phyloP scores from a whole-genome alignment of 208 protist genomes.

The Tritrichomonas musculus region DNA sequence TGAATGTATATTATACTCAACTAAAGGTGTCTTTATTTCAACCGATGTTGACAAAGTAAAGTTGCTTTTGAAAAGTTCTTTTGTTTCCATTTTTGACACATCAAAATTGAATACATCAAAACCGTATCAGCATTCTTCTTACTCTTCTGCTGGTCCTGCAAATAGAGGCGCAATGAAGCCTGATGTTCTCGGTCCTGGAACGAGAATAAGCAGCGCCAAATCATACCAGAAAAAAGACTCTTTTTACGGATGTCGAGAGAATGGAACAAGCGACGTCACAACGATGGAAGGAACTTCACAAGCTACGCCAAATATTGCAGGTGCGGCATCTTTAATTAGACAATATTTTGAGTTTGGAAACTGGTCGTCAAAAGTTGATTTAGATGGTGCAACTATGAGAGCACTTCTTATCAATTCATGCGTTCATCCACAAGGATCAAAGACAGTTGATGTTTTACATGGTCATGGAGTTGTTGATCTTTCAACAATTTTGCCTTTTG shows the following conservation, averaged over 20 bases:
- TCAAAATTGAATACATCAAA: neutral
- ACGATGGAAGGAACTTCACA: neutral
- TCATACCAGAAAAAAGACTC: neutral
- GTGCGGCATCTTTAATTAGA: neutral
- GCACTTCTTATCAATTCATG: neutral
- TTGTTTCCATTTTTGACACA: neutral
- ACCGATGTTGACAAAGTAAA: neutral
- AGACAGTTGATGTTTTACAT: neutral
- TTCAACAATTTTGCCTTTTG: neutral
- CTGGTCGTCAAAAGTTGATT: neutral
- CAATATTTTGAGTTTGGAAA: neutral
- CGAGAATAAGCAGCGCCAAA: neutral
- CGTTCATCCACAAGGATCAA: neutral
- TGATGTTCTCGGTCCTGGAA: neutral
- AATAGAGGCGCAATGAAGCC: neutral
- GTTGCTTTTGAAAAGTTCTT: too few relatives aligned
- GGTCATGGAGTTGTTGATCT: neutral
- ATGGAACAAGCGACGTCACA: neutral
- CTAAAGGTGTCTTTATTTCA: neutral
- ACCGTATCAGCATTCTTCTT: neutral
- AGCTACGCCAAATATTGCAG: neutral
- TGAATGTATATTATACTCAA: too few relatives aligned
- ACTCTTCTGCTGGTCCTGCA: neutral
- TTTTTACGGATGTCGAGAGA: neutral
- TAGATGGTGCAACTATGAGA: neutral